Conservation (phyloP, 2,329 filamentous ascomycete species). For the Aspergillus pseudoviridinutans region DNA sequence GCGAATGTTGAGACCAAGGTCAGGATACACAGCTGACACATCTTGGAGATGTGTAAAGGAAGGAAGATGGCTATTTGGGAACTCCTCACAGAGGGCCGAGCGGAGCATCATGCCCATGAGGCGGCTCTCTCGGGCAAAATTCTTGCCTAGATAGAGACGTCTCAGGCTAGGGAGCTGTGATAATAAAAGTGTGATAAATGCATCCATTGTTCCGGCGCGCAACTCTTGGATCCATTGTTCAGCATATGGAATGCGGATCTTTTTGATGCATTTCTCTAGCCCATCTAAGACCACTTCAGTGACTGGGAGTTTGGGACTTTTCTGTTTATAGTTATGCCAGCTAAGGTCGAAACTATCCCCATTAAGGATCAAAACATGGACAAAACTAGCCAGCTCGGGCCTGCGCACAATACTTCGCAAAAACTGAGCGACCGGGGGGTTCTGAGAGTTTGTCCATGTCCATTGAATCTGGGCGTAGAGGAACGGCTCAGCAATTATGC, state of each 20-base stretch:
- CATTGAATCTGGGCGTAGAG: constrained; percentile 18
- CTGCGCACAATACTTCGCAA: constrained; percentile 13
- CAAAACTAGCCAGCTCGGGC: constrained; percentile 14
- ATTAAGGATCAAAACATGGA: constrained; percentile 10
- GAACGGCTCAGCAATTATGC: constrained; percentile 11
- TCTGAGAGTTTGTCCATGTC: constrained; percentile 5
- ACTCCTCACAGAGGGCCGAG: constrained; percentile 7
- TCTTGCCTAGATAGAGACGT: constrained; percentile 9
- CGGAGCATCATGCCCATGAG: constrained; percentile 13
- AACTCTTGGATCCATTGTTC: constrained; percentile 3
- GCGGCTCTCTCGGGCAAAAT: constrained; percentile 5
- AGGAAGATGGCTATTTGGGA: not conserved
- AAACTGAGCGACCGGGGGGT: constrained; percentile 12
- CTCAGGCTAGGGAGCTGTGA: constrained; percentile 13
- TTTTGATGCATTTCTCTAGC: constrained; percentile 1
- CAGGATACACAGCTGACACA: not conserved
- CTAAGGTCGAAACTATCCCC: not conserved
- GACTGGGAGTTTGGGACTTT: constrained; percentile 3
- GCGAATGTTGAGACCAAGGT: not conserved
- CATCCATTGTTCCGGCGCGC: constrained; percentile 2
- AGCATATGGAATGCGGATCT: not conserved
- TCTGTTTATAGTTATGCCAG: not conserved
- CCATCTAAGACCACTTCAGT: constrained; percentile 1
- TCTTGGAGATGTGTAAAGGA: constrained; percentile 5
- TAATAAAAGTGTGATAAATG: constrained; percentile 12